A percentile compares a stretch with the other conserved stretches of the same genome.
Evolutionary conservation across 2,329 filamentous ascomycete genomes (phyloP).

Genomic region (Stachybotrys chlorohalonatus): DNA sequence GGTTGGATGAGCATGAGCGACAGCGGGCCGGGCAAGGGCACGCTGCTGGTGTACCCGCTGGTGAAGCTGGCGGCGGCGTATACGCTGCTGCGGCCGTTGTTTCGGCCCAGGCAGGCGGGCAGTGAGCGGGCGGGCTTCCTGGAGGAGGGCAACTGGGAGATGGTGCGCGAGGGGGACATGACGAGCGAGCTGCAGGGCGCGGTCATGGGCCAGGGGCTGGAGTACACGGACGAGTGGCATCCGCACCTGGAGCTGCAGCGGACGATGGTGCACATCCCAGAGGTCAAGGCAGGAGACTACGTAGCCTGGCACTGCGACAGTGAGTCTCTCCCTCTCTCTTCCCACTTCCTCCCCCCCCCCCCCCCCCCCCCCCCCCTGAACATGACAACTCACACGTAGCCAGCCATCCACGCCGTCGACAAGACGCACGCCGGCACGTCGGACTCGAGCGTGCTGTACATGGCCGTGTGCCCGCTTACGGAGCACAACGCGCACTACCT

Average conservation of each 20-base stretch:
- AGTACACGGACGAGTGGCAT: slow-evolving; percentile 58
- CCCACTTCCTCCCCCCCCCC: background rate
- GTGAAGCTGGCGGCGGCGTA: slow-evolving; percentile 70
- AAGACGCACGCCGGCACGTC: slow-evolving; percentile 58
- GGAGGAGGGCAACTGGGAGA: slow-evolving; percentile 48
- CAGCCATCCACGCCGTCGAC: slow-evolving; percentile 73
- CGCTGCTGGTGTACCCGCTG: slow-evolving; percentile 73
- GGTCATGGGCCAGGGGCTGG: slow-evolving; percentile 58
- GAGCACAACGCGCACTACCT: slow-evolving; percentile 65
- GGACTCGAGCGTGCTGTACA: slow-evolving; percentile 83
- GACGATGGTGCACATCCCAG: slow-evolving; percentile 63
- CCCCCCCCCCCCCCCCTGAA: slow-evolving; percentile 1
- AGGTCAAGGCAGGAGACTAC: slow-evolving; percentile 64
- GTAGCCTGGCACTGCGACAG: slow-evolving; percentile 79
- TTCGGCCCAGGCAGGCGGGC: slow-evolving; percentile 39
- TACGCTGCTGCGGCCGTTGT: slow-evolving; percentile 75
- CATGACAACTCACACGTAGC: background rate
- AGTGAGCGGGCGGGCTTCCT: slow-evolving; percentile 26
- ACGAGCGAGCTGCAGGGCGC: slow-evolving; percentile 63
- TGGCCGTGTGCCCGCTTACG: slow-evolving; percentile 77
- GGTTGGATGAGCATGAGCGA: slow-evolving; percentile 77
- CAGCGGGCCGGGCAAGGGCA: slow-evolving; percentile 67
- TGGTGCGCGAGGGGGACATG: slow-evolving; percentile 36
- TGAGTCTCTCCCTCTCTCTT: slow-evolving; percentile 16
- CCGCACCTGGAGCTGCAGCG: slow-evolving; percentile 60